Base-by-base conservation (phyloP, 306 rosid species). In the Hylodesmum podocarpum region DNA sequence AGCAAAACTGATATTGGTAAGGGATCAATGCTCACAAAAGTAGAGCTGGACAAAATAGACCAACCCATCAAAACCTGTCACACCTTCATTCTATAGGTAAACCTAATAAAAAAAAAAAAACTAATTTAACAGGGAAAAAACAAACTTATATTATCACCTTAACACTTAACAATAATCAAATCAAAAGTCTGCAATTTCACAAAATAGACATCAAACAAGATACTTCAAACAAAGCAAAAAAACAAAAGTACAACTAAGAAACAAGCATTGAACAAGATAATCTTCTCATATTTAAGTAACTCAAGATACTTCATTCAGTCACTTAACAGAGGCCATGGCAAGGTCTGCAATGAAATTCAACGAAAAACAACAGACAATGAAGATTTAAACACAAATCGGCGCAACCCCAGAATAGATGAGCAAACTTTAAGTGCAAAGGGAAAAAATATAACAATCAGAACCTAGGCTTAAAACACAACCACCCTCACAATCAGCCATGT, bases 391-490 rank as follows among this genome's bases (percentile, higher is more conserved):
- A 6, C 10, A 6, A 49, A 49, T 49, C 49, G 18, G 10, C 8
- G 41, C 41, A 36, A 36, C 10, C 41, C 44, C 82, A 83, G 54
- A 73, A 72, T 27, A 47, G 36, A 70, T 15, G 46, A 62, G 37
- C 14, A 46, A 37, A 63, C 41, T 73, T 51, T 36, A 81, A 80
- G 50, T 57, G 36, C 58, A 19, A 51, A 66, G 53, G 28, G 64
- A 72, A 36, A 62, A 22, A 64, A n/a, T 6, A n/a, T 6, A 77
- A 37, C 41, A 31, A 80, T 3, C 41, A 29, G n/a, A 25, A 22
- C 49, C 8, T 25, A 46, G n/a, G 39, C 14, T 34, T 8, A 67
- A 58, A 39, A 58, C 63, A 51, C 24, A 19, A 44, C 31, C 50
- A 18, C 14, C 16, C 25, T 75, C 59, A 14, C 73, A 61, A 50